phyloP scores from a whole-genome alignment of 1,284 basidiomycete species.

The Ustilago tritici region DNA sequence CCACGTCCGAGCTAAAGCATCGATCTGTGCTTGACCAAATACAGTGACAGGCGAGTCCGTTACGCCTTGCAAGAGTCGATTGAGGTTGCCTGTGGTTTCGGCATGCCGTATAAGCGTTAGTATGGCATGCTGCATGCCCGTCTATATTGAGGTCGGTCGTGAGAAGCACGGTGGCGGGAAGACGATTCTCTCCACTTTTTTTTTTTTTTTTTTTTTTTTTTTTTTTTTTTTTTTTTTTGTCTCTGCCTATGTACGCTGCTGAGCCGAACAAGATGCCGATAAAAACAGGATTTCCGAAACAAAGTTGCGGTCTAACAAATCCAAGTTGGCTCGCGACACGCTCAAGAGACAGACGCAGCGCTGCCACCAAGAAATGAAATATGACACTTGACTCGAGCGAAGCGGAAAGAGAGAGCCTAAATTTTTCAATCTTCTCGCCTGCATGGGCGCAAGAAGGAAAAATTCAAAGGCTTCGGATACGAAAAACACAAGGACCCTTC shows the following conservation, averaged over 20 bases:
- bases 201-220: too few species aligned
- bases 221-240: not conserved
- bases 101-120: conserved; percentile 64
- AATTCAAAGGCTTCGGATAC: not conserved
- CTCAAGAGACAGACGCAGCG: not conserved
- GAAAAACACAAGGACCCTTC: not conserved
- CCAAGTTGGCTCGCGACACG: not conserved
- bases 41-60: conserved; percentile 61
- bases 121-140: conserved; percentile 40
- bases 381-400: conserved; percentile 8
- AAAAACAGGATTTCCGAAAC: not conserved
- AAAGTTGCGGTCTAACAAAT: conserved; percentile 1
- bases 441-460: conserved; percentile 6
- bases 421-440: conserved; percentile 5
- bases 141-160: not conserved
- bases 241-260: conserved; percentile 6
- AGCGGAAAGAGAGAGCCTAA: conserved; percentile 7
- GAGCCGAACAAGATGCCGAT: not conserved
- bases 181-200: not conserved
- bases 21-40: conserved; percentile 57
- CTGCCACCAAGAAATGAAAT: not conserved
- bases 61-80: conserved; percentile 62
- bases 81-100: conserved; percentile 63
- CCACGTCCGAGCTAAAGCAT: conserved; percentile 42
- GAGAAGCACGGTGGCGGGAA: conserved; percentile 5